Evolutionary conservation across 768 basidiomycete genomes (phyloP), one percentile per base, ranked within the genome.

Genomic region (Dacryopinax spathularia): DNA sequence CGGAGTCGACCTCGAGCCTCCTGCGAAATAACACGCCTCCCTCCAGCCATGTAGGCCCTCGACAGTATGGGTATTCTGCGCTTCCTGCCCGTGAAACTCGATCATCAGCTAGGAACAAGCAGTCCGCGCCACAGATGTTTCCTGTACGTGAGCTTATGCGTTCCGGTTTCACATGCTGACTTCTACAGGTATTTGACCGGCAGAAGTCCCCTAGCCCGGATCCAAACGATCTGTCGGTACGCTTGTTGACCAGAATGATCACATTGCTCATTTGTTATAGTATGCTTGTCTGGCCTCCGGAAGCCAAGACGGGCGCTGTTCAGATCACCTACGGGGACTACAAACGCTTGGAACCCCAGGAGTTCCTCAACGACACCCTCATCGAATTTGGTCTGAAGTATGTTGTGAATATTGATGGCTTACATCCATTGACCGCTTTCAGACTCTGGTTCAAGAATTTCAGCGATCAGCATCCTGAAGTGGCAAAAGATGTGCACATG

Each of bases 331-430:
- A 81, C 37, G 86, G 84, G 25, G 96, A 98, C 69, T 73, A 87
- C 29, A 77, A 77, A 62, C 84, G 95, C 10, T 73, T 97, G 33
- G 75, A 82, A 60, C 85, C 86, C 0, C 84, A 84, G 33, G 90
- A 95, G 72, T 98, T 86, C 72, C 78, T 99, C 59, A 99, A 99
- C 71, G 96, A 99, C 75, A 96, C 91, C 0, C 76, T 99, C 34
- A 93, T 98, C 33, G 96, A 99, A 71, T 96, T 94, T 68, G 94
- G 91, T 2, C 78, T 99, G 34, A 94, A 92, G 93, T 93, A 69
- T 56, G 88, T 73, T 0, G n/a, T 6, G 18, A 31, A 16, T 16
- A 22, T 39, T 2, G 15, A 9, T n/a, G 36, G n/a, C n/a, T n/a
- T n/a, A n/a, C n/a, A n/a, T n/a, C 20, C 39, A 2, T 22, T 4